Evolutionary conservation across 2,329 filamentous ascomycete genomes (phyloP).

Genomic region (Coniochaeta hoffmannii): DNA sequence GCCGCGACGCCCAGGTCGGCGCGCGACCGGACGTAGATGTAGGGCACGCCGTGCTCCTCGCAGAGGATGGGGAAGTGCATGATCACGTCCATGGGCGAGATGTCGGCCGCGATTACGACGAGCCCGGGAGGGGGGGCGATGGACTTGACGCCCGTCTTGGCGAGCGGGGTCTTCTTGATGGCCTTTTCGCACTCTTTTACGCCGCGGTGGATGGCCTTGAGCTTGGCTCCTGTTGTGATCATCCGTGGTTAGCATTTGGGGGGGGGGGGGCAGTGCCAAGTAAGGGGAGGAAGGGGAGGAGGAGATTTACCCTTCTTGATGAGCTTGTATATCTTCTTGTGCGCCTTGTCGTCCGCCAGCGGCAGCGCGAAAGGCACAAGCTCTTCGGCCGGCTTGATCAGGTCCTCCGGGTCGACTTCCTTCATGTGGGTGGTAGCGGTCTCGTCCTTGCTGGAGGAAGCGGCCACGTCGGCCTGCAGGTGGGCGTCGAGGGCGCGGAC

Average conservation of each 20-base stretch:
- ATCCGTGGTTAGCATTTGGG: constrained; percentile 9
- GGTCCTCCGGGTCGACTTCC: constrained; percentile 35
- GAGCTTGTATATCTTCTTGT: constrained; percentile 59
- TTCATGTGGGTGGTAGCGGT: constrained; percentile 28
- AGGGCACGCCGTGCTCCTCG: constrained; percentile 96
- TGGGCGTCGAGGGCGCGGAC: constrained; percentile 59
- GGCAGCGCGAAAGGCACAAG: constrained; percentile 81
- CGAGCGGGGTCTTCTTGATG: constrained; percentile 79
- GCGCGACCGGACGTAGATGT: constrained; percentile 88
- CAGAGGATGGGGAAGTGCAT: constrained; percentile 95
- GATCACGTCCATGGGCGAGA: constrained; percentile 98
- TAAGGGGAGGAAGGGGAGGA: constrained; percentile 7
- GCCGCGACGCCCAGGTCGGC: constrained; percentile 91
- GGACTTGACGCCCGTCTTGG: constrained; percentile 52
- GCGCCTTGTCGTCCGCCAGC: constrained; percentile 69
- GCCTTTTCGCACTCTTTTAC: constrained; percentile 99
- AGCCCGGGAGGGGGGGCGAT: constrained; percentile 54
- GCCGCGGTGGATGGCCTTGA: constrained; percentile 92
- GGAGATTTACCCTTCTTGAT: constrained; percentile 50
- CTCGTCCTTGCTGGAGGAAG: constrained; percentile 31
- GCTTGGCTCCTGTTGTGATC: constrained; percentile 67
- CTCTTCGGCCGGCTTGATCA: constrained; percentile 39
- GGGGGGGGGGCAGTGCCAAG: background rate
- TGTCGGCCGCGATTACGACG: constrained; percentile 91
- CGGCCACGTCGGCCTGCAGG: constrained; percentile 42